phyloP scores from a whole-genome alignment of 2,329 filamentous ascomycete genomes.

The Alternaria sp. region DNA sequence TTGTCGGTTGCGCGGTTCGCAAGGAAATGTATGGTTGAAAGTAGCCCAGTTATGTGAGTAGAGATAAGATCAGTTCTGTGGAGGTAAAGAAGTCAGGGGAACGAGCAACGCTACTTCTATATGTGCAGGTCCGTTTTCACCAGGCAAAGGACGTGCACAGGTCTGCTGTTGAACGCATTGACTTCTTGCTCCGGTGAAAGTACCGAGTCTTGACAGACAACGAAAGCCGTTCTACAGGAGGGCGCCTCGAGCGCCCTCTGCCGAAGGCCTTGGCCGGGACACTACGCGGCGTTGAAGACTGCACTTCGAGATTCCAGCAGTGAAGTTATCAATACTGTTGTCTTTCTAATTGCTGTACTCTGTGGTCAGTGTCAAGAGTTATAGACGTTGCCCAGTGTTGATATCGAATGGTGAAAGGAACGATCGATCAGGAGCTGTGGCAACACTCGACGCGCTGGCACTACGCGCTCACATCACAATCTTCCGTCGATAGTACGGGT shows the following conservation, averaged over 20 bases:
- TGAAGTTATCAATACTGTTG: too few species aligned
- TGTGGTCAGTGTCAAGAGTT: neutral
- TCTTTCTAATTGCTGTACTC: neutral
- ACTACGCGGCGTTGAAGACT: too few species aligned
- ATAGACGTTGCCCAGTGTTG: neutral
- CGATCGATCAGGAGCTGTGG: neutral
- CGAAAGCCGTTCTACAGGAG: neutral
- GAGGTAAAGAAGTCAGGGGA: neutral
- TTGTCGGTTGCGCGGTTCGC: neutral
- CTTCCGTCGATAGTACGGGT: neutral
- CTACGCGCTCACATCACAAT: neutral
- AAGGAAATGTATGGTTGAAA: neutral
- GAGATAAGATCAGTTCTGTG: neutral
- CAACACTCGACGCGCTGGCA: neutral
- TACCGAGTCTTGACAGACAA: neutral
- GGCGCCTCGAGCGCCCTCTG: neutral
- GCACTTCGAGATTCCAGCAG: neutral
- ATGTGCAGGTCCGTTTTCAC: neutral
- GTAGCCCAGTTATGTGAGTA: neutral
- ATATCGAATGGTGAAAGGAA: neutral
- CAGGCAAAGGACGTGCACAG: neutral
- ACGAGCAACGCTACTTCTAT: neutral
- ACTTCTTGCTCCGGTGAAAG: neutral
- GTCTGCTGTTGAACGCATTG: neutral
- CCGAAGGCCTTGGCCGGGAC: neutral